Evolutionary conservation across 495 filamentous ascomycete species (phyloP).

Genomic region (Bacidia gigantensis): DNA sequence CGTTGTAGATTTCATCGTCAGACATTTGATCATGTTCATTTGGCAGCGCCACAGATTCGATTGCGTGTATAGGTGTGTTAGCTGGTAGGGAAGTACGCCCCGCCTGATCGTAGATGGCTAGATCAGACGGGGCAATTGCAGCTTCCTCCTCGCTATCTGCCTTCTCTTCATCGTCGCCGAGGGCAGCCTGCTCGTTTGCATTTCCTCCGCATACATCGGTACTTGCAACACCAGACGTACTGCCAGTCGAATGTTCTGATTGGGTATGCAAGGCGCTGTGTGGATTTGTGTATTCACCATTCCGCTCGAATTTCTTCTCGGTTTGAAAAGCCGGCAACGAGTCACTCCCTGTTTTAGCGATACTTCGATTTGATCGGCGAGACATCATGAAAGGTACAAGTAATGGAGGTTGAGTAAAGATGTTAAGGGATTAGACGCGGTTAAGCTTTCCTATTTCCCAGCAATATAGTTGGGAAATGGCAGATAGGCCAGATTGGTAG

Average conservation of each 20-base stretch:
- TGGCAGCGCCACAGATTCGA: background rate
- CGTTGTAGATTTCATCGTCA: conserved; percentile 57
- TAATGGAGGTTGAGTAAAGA: background rate
- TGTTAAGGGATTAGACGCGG: background rate
- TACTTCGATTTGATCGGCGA: conserved; percentile 2
- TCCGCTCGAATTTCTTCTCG: background rate
- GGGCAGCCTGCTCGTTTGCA: background rate
- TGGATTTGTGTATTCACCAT: background rate
- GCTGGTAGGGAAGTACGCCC: conserved; percentile 20
- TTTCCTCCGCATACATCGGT: background rate
- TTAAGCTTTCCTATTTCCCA: too few relatives aligned
- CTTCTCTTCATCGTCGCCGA: conserved; percentile 27
- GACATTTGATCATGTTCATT: background rate
- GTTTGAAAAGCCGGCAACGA: background rate
- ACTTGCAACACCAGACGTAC: background rate
- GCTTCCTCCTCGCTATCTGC: conserved; percentile 37
- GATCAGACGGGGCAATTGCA: conserved; percentile 40
- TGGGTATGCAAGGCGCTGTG: background rate
- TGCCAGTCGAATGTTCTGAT: background rate
- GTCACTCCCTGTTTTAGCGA: too few relatives aligned
- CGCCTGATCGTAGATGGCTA: conserved; percentile 31
- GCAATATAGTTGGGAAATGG: too few relatives aligned
- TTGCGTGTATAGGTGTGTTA: background rate
- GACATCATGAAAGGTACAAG: background rate
- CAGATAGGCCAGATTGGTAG: too few relatives aligned